Evolutionary conservation across 169 alveolate species (phyloP).

Genomic region (Plasmodium fragile): DNA sequence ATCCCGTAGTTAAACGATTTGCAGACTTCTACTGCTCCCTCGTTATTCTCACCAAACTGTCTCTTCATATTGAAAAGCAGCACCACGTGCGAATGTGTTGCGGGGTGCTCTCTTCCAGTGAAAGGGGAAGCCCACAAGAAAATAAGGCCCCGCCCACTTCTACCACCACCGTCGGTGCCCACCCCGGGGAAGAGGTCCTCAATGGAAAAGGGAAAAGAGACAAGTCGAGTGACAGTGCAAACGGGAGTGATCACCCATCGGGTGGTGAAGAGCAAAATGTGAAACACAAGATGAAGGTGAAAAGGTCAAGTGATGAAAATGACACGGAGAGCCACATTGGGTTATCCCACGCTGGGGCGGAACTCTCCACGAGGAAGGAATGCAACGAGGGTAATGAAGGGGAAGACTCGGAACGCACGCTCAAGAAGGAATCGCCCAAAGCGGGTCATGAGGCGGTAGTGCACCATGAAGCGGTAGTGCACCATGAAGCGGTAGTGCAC

Average conservation of each 20-base stretch:
- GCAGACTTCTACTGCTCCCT: constrained; percentile 64
- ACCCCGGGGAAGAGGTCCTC: background rate
- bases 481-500: too few species aligned
- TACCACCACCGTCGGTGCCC: too few species aligned
- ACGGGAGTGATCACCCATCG: background rate
- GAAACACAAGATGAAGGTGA: background rate
- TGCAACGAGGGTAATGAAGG: background rate
- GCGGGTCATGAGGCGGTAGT: background rate
- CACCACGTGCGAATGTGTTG: background rate
- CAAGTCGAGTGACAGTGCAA: background rate
- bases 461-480: too few species aligned
- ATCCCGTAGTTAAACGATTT: constrained; percentile 16
- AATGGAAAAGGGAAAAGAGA: background rate
- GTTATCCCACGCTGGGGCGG: background rate
- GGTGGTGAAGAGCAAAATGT: background rate
- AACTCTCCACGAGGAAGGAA: background rate
- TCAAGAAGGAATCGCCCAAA: background rate
- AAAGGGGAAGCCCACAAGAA: background rate
- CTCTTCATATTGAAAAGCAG: constrained; percentile 16
- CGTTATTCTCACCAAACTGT: background rate
- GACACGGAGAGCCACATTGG: background rate
- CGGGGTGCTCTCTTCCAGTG: background rate
- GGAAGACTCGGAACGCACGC: too few species aligned
- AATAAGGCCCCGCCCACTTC: background rate
- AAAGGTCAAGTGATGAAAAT: background rate